Evolutionary conservation across 2,329 filamentous ascomycete genomes (phyloP), one percentile per base, ranked within the genome.

Genomic region (Verticillium longisporum): DNA sequence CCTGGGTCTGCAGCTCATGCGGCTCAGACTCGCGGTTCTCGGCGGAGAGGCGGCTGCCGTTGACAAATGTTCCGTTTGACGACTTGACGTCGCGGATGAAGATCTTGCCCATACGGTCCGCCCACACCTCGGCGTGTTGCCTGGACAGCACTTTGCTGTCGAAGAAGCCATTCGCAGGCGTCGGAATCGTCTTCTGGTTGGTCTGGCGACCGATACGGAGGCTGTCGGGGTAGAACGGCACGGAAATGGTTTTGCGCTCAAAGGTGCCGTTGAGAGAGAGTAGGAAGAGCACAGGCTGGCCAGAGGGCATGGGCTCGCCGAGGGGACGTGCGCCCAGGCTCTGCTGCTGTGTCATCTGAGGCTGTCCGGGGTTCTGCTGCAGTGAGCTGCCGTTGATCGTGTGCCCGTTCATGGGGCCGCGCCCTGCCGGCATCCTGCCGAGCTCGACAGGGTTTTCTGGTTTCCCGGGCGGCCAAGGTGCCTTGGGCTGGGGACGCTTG

Each of bases 61-160:
- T 99, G 67, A 99, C 94, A 74, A 99, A 99, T 0, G 95, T 99
- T 62, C 95, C 95, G 72, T 99, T 99, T 50, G 95, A 99, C 0
- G 95, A 98, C 76, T 98, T 99, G 68, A 99, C 90, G 76, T 99
- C 95, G 61, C 93, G 87, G 67, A 99, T 98, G 84, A 88, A 98
- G 54, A 99, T 89, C 72, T 97, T 96, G 59, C 93, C 93, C 64
- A 90, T 88, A 59, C 80, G 75, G 64, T 87, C 84, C n/a, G 95
- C 92, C 87, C 92, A 98, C 38, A 99, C 90, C 73, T 99, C 95
- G 38, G 95, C 95, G 74, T 99, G 95, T 72, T 97, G 92, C 68
- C 95, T 85, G 45, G 95, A 98, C 31, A 99, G 83, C 32, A 99
- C 95, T 75, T 99, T 99, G 58, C 94, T 98, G 74, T 99, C 95